Evolutionary conservation across 192 early-diverging fungal species (phyloP).

Genomic region (Paraglomus brasilianum): DNA sequence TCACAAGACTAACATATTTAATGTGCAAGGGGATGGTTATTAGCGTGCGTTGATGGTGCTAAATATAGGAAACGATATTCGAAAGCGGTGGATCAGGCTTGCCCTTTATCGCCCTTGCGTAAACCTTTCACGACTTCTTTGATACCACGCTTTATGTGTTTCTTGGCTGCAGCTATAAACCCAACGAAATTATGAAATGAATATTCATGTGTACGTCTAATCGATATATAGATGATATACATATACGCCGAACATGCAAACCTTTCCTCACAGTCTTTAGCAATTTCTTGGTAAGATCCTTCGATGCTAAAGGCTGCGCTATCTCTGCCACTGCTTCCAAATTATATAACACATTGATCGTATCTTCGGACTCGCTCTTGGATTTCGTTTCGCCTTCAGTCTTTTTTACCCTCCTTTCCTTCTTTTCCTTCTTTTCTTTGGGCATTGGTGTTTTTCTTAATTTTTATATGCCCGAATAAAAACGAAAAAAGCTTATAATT

Average conservation of each 20-base stretch:
- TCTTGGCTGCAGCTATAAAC: conserved; percentile 73
- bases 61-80: conserved; percentile 10
- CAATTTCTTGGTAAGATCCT: conserved; percentile 83
- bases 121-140: conserved; percentile 98
- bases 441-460: conserved; percentile 13
- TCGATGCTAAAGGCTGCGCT: conserved; percentile 77
- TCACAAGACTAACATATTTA: conserved; percentile 60
- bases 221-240: too few relatives aligned
- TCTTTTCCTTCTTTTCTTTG: conserved; percentile 39
- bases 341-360: conserved; percentile 40
- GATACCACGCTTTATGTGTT: conserved; percentile 89
- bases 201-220: conserved; percentile 18
- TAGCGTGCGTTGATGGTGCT: background rate
- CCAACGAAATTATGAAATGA: background rate
- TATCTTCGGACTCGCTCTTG: conserved; percentile 34
- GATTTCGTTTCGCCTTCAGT: background rate
- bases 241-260: conserved; percentile 40
- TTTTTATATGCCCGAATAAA: too few relatives aligned
- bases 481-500: too few relatives aligned
- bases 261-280: conserved; percentile 90
- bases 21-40: background rate
- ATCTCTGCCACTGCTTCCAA: conserved; percentile 63
- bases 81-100: conserved; percentile 19
- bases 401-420: conserved; percentile 18
- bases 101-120: conserved; percentile 92